Conservation (phyloP, 2,329 filamentous ascomycete genomes). For the Byssoonygena ceratinophila region DNA sequence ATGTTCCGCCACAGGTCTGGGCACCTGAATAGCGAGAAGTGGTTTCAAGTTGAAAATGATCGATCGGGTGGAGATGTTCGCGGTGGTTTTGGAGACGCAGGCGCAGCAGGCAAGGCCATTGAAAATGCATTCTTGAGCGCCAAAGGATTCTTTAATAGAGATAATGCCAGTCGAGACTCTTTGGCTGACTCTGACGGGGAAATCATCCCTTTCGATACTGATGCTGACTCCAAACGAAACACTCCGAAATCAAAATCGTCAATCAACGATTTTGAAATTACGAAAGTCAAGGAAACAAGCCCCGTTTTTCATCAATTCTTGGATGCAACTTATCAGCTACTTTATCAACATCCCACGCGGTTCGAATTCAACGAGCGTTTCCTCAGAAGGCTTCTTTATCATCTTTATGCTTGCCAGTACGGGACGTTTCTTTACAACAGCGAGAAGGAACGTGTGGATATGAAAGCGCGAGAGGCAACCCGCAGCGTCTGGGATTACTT, state of each 20-base stretch:
- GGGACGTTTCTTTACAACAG: slow-evolving; percentile 94
- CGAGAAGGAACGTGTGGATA: slow-evolving; percentile 73
- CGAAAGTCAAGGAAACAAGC: slow-evolving; percentile 72
- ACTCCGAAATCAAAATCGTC: slow-evolving; percentile 26
- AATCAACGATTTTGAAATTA: slow-evolving; percentile 53
- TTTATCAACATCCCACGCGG: slow-evolving; percentile 71
- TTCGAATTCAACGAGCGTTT: slow-evolving; percentile 98
- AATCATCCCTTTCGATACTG: slow-evolving; percentile 40
- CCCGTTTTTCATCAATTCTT: slow-evolving; percentile 97
- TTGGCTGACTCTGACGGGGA: slow-evolving; percentile 53
- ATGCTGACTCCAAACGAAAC: slow-evolving; percentile 32
- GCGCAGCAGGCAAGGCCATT: slow-evolving; percentile 57
- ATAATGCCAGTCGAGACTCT: slow-evolving; percentile 54
- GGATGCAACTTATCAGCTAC: slow-evolving; percentile 82
- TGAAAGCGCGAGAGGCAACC: slow-evolving; percentile 58
- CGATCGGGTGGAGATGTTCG: slow-evolving; percentile 48
- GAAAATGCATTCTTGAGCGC: slow-evolving; percentile 78
- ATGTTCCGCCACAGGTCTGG: slow-evolving; percentile 94
- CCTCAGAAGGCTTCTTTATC: slow-evolving; percentile 76
- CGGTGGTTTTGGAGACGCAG: slow-evolving; percentile 30
- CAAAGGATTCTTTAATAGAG: slow-evolving; percentile 81
- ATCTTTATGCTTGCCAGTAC: slow-evolving; percentile 91
- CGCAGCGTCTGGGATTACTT: slow-evolving; percentile 96
- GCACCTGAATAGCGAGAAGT: slow-evolving; percentile 79
- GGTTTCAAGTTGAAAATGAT: slow-evolving; percentile 84